Conservation (phyloP, 2,329 filamentous ascomycete species). For the Aspergillus pseudoglaucus region DNA sequence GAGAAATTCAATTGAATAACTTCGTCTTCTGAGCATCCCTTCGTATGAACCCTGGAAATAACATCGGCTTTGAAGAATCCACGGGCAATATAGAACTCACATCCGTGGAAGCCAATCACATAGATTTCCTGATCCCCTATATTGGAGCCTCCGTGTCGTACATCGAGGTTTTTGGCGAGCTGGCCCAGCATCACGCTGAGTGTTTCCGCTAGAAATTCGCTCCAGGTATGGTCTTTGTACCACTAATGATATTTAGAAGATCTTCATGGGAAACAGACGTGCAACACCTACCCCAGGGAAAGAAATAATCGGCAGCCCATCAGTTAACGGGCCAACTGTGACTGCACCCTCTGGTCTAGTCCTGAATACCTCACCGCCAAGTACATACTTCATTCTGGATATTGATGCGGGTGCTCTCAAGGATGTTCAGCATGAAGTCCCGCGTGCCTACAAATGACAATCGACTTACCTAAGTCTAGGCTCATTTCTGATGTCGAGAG, state of each 20-base stretch:
- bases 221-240: slow-evolving; percentile 6
- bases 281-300: slow-evolving; percentile 2
- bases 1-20: slow-evolving; percentile 3
- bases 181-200: slow-evolving; percentile 10
- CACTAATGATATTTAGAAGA: slow-evolving; percentile 3
- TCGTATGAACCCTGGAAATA: background rate
- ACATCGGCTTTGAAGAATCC: background rate
- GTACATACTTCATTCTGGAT: background rate
- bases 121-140: slow-evolving; percentile 4
- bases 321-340: background rate
- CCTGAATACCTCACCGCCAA: background rate
- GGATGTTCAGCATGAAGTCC: background rate
- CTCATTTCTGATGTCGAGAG: background rate
- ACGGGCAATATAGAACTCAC: slow-evolving; percentile 4
- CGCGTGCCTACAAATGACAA: background rate
- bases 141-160: background rate
- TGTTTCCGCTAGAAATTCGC: slow-evolving; percentile 4
- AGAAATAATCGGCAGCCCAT: slow-evolving; percentile 1
- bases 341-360: slow-evolving; percentile 1
- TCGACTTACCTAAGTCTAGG: slow-evolving; percentile 1
- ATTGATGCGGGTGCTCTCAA: background rate
- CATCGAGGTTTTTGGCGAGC: slow-evolving; percentile 3
- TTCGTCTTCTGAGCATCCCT: slow-evolving; percentile 1
- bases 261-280: background rate
- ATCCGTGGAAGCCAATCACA: slow-evolving; percentile 4